Base-by-base conservation (phyloP, 2,329 filamentous ascomycete species). In the Beauveria bassiana region DNA sequence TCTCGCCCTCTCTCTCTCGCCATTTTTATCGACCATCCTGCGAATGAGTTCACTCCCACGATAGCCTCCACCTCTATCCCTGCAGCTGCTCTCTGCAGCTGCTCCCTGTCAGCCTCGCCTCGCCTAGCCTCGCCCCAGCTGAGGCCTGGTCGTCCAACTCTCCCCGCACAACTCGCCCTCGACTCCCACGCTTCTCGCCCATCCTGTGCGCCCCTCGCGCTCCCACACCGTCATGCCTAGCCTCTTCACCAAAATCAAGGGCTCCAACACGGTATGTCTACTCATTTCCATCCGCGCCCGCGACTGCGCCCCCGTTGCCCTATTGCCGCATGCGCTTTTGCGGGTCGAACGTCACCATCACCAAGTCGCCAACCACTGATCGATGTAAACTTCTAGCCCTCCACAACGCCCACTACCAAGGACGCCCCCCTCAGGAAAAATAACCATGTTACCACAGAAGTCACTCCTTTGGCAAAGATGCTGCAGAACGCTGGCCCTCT, bases 401-500 rank as follows among this genome's bases (percentile, higher is more conserved):
- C 74, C 65, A 73, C 77, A 59, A 76, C 73, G 64, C 70, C 74
- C 59, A 68, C 74, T 49, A 67, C 69, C 59, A 81, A 81, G 72
- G 79, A 82, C 73, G 72, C 75, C 57, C 70, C 76, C 52, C 74
- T 70, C 66, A 80, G 78, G 71, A 86, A 84, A 71, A 84, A 83
- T 66, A 82, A 85, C 51, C 82, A 86, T 66, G 71, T 76, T n/a
- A 66, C 74, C n/a, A 75, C 76, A n/a, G 85, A 87, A 69, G 68
- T 81, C 59, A 87, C 85, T 2, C 85, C 86, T 3, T 68, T 88
- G 62, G 82, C 87, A 69, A 87, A 91, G 79, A 89, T 96, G 81
- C 81, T 99, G 38, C 83, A 86, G 68, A 88, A 91, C 74, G 86
- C 90, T 63, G 93, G 92, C 3, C 86, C 93, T 2, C 78, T 96